Evolutionary conservation across 2,329 filamentous ascomycete genomes (phyloP), one percentile per base, ranked within the genome.

Genomic region (Aspergillus pseudonomiae): DNA sequence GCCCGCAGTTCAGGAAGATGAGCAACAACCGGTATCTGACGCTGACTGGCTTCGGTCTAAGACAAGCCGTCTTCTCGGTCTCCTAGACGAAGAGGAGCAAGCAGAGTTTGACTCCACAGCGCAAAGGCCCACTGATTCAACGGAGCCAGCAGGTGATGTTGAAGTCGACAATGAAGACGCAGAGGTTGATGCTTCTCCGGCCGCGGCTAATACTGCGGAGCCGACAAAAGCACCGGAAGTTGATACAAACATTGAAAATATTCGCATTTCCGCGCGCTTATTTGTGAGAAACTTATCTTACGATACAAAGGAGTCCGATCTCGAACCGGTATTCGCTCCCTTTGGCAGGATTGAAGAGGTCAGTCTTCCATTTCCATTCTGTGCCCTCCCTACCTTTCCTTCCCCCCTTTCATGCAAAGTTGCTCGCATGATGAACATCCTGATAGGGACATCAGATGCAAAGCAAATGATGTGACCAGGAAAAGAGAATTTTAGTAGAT

Each of bases 401-500:
- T 68, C 62, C 64, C 50, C 30, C 12, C 53, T 60, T 36, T 50
- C 58, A 53, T 61, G 59, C 61, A 65, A 62, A 66, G 63, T 68
- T 70, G 73, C 75, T 84, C 83, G 82, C 79, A 86, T 94, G 95
- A 98, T 98, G 94, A 98, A 92, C 83, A 88, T 87, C 91, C 91
- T 88, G 95, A 98, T 98, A 98, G 95, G 95, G 95, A 98, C 95
- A 98, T 89, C 94, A 93, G 91, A 97, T 94, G 91, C 91, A 84
- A 80, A 82, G 92, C 91, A 93, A 84, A 84, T 98, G 94, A 96
- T 94, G 91, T 88, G 84, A 93, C 85, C 80, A 82, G 88, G 89
- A 90, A 90, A 89, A 93, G 89, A 92, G 87, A 54, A 91, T 95
- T 97, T 97, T 99, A 97, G 95, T 99, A 99, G 94, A 98, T 97